phyloP scores from a whole-genome alignment of 805 yeast genomes.

The Priceomyces carsonii region DNA sequence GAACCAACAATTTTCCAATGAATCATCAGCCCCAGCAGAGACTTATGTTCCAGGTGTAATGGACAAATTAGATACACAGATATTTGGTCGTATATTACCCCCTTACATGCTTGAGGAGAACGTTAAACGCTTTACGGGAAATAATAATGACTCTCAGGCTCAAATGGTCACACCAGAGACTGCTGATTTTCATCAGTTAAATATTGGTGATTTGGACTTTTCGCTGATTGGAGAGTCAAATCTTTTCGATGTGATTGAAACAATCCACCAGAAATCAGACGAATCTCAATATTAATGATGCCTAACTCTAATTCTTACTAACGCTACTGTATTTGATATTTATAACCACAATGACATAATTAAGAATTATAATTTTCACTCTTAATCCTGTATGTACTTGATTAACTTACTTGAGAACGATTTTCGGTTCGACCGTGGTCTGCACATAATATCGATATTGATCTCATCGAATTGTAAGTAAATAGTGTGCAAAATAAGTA shows the following conservation, averaged over 20 bases:
- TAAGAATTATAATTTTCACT: too few species aligned
- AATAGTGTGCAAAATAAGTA: not conserved
- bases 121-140: constrained; percentile 6
- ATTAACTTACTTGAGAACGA: too few species aligned
- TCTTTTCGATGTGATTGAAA: constrained; percentile 15
- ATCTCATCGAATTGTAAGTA: too few species aligned
- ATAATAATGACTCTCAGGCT: not conserved
- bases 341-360: too few species aligned
- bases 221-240: constrained; percentile 17
- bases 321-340: too few species aligned
- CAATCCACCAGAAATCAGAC: too few species aligned
- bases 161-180: constrained; percentile 11
- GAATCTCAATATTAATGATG: too few species aligned
- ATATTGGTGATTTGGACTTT: constrained; percentile 21
- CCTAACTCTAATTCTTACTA: too few species aligned
- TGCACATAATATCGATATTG: too few species aligned
- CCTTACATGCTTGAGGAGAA: constrained; percentile 69
- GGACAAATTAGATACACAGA: constrained; percentile 80
- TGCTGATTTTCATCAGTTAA: constrained; percentile 11
- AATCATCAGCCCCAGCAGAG: constrained; percentile 9
- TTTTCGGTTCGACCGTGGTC: too few species aligned
- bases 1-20: constrained; percentile 1
- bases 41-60: constrained; percentile 77
- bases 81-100: constrained; percentile 81
- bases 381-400: too few species aligned